Percentiles rank a stretch among this genome's conserved stretches.
Evolutionary conservation across 2,329 filamentous ascomycete species (phyloP).

Genomic region (Pseudofabraea citricarpa): DNA sequence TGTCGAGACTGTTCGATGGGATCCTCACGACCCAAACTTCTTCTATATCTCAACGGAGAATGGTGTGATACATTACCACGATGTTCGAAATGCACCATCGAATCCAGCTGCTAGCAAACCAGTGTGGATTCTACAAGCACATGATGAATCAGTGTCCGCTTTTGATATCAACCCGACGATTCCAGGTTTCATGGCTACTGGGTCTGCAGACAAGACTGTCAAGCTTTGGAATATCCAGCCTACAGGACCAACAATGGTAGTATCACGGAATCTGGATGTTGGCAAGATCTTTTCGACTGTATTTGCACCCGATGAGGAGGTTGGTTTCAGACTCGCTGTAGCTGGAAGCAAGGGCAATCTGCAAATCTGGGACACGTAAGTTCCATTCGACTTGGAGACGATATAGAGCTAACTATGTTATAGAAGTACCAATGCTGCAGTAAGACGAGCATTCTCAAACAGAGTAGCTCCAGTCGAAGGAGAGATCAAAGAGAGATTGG

Average conservation of each 20-base stretch:
- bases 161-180: constrained; percentile 90
- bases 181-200: constrained; percentile 89
- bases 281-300: constrained; percentile 89
- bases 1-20: constrained; percentile 89
- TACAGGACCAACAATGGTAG: constrained; percentile 81
- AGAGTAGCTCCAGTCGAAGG: constrained; percentile 58
- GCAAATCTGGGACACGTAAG: constrained; percentile 86
- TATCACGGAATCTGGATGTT: constrained; percentile 85
- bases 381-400: not conserved
- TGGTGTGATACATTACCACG: constrained; percentile 88
- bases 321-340: constrained; percentile 87
- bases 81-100: constrained; percentile 71
- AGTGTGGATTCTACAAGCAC: constrained; percentile 91
- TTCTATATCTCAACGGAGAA: constrained; percentile 95
- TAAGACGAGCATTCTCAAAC: constrained; percentile 77
- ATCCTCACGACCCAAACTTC: constrained; percentile 86
- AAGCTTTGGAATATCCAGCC: constrained; percentile 93
- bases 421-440: constrained; percentile 70
- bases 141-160: constrained; percentile 85
- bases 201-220: constrained; percentile 88
- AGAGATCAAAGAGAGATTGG: constrained; percentile 68
- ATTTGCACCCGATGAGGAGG: constrained; percentile 86
- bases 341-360: constrained; percentile 91
- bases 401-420: not conserved
- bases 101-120: constrained; percentile 74